Evolutionary conservation across 2,329 filamentous ascomycete species (phyloP), one percentile per base, ranked within the genome.

Genomic region (Bipolaris sorokiniana): DNA sequence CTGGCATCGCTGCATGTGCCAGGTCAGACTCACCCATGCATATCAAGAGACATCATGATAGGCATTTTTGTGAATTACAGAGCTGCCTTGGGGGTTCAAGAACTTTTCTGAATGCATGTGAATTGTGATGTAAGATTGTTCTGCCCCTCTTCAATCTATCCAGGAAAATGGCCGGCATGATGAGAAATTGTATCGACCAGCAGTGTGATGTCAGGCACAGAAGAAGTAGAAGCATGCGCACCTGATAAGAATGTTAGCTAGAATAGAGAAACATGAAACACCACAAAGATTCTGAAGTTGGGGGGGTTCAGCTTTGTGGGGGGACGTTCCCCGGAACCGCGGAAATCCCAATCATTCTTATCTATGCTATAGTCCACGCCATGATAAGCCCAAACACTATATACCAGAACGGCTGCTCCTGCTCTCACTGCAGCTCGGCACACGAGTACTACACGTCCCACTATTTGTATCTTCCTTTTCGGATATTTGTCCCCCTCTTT

Each of bases 401-500:
- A 51, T 49, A 62, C 51, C 46, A 51, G 44, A 26, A 36, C 41
- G 53, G 40, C 34, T 60, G 31, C 62, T 58, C 44, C 52, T 54
- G 46, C 49, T 54, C 9, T 52, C 56, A 42, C 51, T 52, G 11
- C 54, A 44, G 34, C 62, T 71, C 15, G 60, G 60, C 20, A 68
- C 62, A 23, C 70, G 64, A 31, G 64, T 58, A 49, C 66, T 71
- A 33, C 64, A 67, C 26, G 54, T 60, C 37, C 47, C 40, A 52
- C 68, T 69, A 7, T 66, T 57, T 44, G 55, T 7, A 11, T 58
- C 51, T 40, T 53, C 51, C 33, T 54, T 54, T 11, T 51, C 53
- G 16, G 48, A 22, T n/a, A 42, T 38, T 26, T 13, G 41, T 45
- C 46, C 26, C 15, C 38, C 41, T 37, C n/a, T 47, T 48, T 54